Base-by-base conservation (phyloP, 352 stramenopile species). In the Globisporangium spiculum region DNA sequence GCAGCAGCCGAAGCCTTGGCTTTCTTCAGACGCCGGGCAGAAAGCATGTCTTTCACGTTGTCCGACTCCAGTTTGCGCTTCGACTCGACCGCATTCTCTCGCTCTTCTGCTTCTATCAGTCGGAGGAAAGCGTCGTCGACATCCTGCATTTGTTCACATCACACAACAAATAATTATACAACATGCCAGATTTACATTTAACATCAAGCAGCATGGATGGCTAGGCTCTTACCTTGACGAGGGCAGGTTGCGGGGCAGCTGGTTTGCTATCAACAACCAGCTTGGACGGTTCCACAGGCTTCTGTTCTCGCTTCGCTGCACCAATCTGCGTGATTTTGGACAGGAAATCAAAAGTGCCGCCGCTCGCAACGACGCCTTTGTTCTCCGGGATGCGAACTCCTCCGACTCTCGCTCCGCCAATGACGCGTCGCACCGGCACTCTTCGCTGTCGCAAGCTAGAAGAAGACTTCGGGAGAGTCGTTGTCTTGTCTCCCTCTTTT, bases 261-360 rank as follows among this genome's bases (percentile, higher is more conserved):
- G 32, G 38, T 10, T 63, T 69, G 14, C 20, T 50, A 6, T 44
- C 44, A 9, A 18, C 38, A 38, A 24, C 30, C 5, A 68, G 64
- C 36, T 64, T 62, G 5, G 60, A 41, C 12, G 65, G 44, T 8
- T 69, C 60, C 2, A 59, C 26, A 26, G 59, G 52, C 53, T 75
- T 72, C 32, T 59, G 61, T 34, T 74, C 62, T 24, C 61, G 62
- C 65, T 81, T 78, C 22, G 61, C 62, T 0, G 64, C 70, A 20
- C 73, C 74, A 24, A 79, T 69, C 18, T 81, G 60, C 20, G 70
- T 81, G 38, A 96, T 93, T 73, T 92, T 96, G n/a, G 83, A 89
- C 63, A 96, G 63, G 32, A 96, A 96, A 63, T 96, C 88, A 67
- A 96, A 92, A 44, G 88, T 93, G 0, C 86, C 84, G 24, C 88